Base-by-base conservation (phyloP, 2,329 filamentous ascomycete genomes). In the Cordyceps militaris region DNA sequence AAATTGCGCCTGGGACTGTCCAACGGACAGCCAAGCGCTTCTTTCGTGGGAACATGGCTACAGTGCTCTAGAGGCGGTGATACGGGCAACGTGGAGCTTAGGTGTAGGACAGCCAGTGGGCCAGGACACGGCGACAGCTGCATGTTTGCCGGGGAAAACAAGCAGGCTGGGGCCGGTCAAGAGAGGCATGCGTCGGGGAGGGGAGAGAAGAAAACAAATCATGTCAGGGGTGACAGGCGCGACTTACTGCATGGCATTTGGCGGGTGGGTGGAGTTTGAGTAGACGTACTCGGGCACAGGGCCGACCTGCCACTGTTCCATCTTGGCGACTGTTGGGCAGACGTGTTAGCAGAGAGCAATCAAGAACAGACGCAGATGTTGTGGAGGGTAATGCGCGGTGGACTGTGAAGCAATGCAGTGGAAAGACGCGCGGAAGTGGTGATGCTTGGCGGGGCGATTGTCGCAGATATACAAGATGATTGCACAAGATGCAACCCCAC, bases 221-320 rank as follows among this genome's bases (percentile, higher is more conserved):
- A 7, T 26, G 10, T 42, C 14, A 14, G 11, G n/a, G 23, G 16
- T 14, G 23, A 26, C 62, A 69, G 59, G 68, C 71, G 68, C 69
- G 75, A 82, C 80, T 82, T 75, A 83, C 80, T 82, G 79, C 70
- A 82, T 79, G 63, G 81, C 78, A 73, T 77, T 79, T 64, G 76
- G 73, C 67, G 78, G 78, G 66, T 79, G 78, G 66, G 77, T 73
- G 71, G 74, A 74, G 71, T 76, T 79, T 69, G 76, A 72, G 73
- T 80, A 81, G 66, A 82, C 76, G 74, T 81, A 81, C 71, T 81
- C 79, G 73, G 79, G 79, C 72, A 83, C 76, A 65, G 79, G 79
- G 73, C 79, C 79, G 70, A 83, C 78, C 71, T 82, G 78, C 80
- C 80, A 83, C 73, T 82, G 79, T 74, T 83, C 78, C 80, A 83